Conservation (phyloP, 768 basidiomycete genomes). For the Leccinum variicolor region DNA sequence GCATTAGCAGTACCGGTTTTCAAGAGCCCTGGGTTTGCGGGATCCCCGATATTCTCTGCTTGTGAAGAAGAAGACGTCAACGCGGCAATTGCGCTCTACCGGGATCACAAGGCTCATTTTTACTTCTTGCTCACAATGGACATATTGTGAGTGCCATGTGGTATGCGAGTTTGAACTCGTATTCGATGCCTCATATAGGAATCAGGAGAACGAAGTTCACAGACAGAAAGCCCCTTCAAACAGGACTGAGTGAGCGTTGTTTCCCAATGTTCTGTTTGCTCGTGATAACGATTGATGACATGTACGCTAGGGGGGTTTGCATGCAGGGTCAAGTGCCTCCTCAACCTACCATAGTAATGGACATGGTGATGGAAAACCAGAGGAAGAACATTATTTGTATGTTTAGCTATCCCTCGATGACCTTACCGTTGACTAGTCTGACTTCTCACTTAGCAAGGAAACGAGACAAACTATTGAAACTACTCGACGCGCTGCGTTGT, state of each 20-base stretch:
- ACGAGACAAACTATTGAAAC: neutral
- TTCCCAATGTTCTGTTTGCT: too few species aligned
- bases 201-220: neutral
- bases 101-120: slow-evolving; percentile 2
- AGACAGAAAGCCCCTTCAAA: neutral
- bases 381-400: slow-evolving; percentile 1
- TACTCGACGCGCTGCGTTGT: neutral
- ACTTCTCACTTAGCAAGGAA: neutral
- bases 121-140: slow-evolving; percentile 8
- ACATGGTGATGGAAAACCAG: neutral
- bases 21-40: neutral
- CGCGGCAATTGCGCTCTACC: neutral
- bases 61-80: neutral
- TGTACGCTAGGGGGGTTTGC: neutral
- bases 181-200: neutral
- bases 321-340: neutral
- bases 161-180: neutral
- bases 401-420: neutral
- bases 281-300: neutral
- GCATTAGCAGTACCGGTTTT: neutral
- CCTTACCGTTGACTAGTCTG: neutral
- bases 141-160: slow-evolving; percentile 5
- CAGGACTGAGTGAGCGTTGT: neutral
- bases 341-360: neutral
- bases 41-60: neutral